These are phyloP conservation scores for Hyphodiscus sp. DNA, from an alignment of 2,329 filamentous ascomycete genomes.

Conservation along the genomic window DNA sequence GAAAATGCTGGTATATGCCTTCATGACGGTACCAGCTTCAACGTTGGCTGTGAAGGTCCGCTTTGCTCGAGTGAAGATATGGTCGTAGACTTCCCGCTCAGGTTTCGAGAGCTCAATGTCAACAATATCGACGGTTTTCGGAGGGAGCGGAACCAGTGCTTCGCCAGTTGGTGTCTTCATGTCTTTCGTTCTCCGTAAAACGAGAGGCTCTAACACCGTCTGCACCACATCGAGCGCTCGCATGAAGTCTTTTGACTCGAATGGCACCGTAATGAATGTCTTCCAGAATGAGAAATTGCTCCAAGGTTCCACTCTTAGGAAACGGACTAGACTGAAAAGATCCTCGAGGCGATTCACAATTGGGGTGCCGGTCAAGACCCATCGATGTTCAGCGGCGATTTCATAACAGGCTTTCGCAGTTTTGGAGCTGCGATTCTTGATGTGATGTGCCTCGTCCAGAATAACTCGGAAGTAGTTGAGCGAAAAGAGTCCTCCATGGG, in stretches of 20 bases:
- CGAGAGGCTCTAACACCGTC: conserved; percentile 91
- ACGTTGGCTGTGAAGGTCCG: conserved; percentile 79
- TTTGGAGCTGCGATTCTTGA: conserved; percentile 87
- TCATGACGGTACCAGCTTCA: conserved; percentile 86
- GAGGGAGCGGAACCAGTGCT: conserved; percentile 73
- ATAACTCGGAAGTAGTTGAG: conserved; percentile 93
- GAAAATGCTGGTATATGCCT: conserved; percentile 95
- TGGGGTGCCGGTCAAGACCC: conserved; percentile 90
- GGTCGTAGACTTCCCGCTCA: conserved; percentile 87
- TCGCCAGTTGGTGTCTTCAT: conserved; percentile 92
- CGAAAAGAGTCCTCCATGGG: conserved; percentile 74
- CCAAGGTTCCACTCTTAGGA: conserved; percentile 93
- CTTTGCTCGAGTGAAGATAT: conserved; percentile 79
- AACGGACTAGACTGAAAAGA: conserved; percentile 86
- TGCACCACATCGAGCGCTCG: conserved; percentile 94
- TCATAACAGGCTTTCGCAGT: conserved; percentile 94
- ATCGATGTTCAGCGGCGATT: conserved; percentile 75
- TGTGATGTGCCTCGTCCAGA: conserved; percentile 88
- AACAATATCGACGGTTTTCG: conserved; percentile 77
- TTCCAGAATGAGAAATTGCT: conserved; percentile 99
- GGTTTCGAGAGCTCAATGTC: conserved; percentile 77
- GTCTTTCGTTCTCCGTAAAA: conserved; percentile 90
- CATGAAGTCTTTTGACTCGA: conserved; percentile 91
- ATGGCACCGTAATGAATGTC: conserved; percentile 95
- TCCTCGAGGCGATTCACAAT: conserved; percentile 96